These are phyloP conservation scores for Purpureocillium takamizusanense DNA, from an alignment of 2,329 filamentous ascomycete genomes.

Conservation along the genomic window DNA sequence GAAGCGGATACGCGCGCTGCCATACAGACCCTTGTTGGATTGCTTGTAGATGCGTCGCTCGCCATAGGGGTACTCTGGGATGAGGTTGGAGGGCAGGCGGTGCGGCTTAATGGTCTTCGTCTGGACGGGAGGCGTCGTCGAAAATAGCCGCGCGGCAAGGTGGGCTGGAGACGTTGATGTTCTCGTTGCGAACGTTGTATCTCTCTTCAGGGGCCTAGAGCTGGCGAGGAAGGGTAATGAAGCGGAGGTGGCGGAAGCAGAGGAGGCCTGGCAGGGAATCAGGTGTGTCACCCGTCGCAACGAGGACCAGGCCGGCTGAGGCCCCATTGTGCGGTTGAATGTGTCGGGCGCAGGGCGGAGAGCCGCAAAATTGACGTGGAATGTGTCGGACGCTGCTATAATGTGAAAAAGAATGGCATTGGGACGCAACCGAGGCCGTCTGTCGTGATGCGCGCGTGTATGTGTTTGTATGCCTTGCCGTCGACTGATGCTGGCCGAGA, in stretches of 20 bases:
- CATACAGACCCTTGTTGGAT: slow-evolving; percentile 67
- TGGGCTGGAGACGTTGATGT: no score
- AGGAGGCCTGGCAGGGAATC: slow-evolving; percentile 7
- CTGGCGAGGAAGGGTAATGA: background rate
- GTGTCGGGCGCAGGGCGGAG: background rate
- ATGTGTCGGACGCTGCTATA: background rate
- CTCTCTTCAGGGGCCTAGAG: background rate
- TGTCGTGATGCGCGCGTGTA: background rate
- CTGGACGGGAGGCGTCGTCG: slow-evolving; percentile 22
- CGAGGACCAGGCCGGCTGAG: slow-evolving; percentile 3
- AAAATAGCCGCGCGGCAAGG: slow-evolving; percentile 19
- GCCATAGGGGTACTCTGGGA: slow-evolving; percentile 66
- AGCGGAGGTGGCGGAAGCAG: slow-evolving; percentile 3
- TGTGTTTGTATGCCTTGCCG: background rate
- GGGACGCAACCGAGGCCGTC: background rate
- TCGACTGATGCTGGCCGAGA: background rate
- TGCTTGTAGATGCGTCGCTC: slow-evolving; percentile 67
- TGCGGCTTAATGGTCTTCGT: slow-evolving; percentile 33
- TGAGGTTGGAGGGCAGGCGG: slow-evolving; percentile 37
- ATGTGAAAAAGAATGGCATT: background rate
- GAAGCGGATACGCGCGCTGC: slow-evolving; percentile 60
- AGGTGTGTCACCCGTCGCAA: slow-evolving; percentile 10
- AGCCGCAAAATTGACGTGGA: background rate
- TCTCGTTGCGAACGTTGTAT: background rate
- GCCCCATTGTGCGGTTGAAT: slow-evolving; percentile 8